Evolutionary conservation across 352 stramenopile genomes (phyloP), one percentile per base, ranked within the genome.

Genomic region (Pythium angustatum): DNA sequence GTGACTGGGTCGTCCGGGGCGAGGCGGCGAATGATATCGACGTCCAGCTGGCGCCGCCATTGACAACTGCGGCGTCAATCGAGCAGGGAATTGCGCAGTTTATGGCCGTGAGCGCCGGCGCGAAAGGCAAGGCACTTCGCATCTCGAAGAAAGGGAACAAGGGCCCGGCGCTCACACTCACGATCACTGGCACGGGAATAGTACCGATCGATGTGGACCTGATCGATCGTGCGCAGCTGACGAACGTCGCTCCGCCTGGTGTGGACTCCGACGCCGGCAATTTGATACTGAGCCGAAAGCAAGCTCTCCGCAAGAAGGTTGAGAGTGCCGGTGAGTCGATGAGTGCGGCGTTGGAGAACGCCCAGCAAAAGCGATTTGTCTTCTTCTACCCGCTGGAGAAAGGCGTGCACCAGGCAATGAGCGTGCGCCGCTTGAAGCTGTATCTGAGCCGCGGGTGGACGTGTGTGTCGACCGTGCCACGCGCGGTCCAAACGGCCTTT

Each of bases 371-470:
- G 31, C 27, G 24, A 7, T 75, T 75, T 30, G 64, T 64, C 2
- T 71, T 75, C 31, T 75, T 48, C 41, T 71, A 71, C 21, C 34
- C 44, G 0, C 36, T 68, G 7, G 24, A 53, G n/a, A 24, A 41
- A 6, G 50, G 62, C 4, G 24, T 17, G 15, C 49, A 58, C 27
- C 26, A 67, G 19, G 28, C 9, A n/a, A 62, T 54, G 36, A 58
- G 22, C 14, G 26, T 64, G 10, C 38, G 34, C n/a, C 68, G 62
- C 2, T 34, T 71, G 14, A 60, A 50, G 17, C 64, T 47, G 40
- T 75, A 75, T 36, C 63, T 75, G 9, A 26, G 21, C 27, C 68
- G 68, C n/a, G 62, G 63, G 8, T 75, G 68, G 68, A 68, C 55
- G 21, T 75, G 68, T 24, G 33, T 75, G 8, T 73, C 66, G 33